These are phyloP conservation scores for Russula foetens DNA, from an alignment of 768 basidiomycete genomes.

Conservation along the genomic window DNA sequence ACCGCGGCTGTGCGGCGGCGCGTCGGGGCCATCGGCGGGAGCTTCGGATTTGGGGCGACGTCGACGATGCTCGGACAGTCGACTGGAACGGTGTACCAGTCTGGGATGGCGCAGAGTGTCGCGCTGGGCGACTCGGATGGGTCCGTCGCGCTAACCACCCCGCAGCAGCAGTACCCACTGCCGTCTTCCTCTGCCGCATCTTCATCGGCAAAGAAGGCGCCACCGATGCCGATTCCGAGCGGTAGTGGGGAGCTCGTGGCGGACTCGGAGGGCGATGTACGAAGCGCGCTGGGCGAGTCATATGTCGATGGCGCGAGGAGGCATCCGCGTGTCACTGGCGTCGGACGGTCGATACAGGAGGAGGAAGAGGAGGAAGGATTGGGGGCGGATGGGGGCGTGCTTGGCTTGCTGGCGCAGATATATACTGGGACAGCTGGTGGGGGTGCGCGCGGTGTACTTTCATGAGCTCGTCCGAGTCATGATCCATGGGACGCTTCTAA, in stretches of 20 bases:
- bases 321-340: constrained; percentile 27
- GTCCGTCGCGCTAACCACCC: constrained; percentile 30
- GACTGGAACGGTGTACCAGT: constrained; percentile 33
- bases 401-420: constrained; percentile 82
- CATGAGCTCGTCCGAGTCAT: not conserved
- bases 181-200: not conserved
- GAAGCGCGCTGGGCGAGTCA: constrained; percentile 58
- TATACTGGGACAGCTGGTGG: constrained; percentile 46
- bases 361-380: constrained; percentile 43
- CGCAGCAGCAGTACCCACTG: not conserved
- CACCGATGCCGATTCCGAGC: constrained; percentile 3
- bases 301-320: constrained; percentile 61
- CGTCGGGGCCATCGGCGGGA: constrained; percentile 25
- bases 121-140: constrained; percentile 72
- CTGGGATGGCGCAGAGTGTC: constrained; percentile 57
- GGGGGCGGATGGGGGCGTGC: constrained; percentile 72
- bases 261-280: constrained; percentile 47
- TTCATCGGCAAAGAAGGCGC: not conserved
- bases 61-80: constrained; percentile 34
- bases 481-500: too few relatives aligned
- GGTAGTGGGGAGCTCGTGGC: constrained; percentile 20
- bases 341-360: constrained; percentile 25
- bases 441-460: constrained; percentile 8
- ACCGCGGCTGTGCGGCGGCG: constrained; percentile 39
- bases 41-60: constrained; percentile 27